A percentile compares a stretch with the other conserved stretches of the same genome.
These are phyloP conservation scores for Neurospora sp. DNA, from an alignment of 495 filamentous ascomycete genomes.

Conservation along the genomic window DNA sequence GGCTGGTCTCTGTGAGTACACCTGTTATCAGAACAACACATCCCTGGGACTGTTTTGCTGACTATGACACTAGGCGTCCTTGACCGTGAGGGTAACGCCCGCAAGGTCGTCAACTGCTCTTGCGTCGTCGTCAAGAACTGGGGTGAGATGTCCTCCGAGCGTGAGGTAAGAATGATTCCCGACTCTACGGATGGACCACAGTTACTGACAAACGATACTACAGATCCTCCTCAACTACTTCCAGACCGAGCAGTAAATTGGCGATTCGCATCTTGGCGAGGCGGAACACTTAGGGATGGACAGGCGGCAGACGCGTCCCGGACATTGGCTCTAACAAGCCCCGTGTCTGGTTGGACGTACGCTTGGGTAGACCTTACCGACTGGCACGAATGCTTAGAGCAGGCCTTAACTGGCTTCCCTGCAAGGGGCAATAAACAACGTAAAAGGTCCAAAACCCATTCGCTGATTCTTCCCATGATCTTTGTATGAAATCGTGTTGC, in stretches of 20 bases:
- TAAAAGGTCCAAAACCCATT: background rate
- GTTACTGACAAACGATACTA: background rate
- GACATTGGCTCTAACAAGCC: background rate
- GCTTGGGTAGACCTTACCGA: slow-evolving; percentile 21
- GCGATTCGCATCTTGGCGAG: background rate
- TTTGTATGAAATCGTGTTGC: slow-evolving; percentile 1
- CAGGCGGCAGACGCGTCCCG: background rate
- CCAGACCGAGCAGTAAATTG: slow-evolving; percentile 63
- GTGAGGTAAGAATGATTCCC: slow-evolving; percentile 19
- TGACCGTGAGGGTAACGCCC: slow-evolving; percentile 96
- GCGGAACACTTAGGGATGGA: background rate
- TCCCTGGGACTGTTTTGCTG: background rate
- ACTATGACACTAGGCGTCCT: slow-evolving; percentile 60
- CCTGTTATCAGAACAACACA: background rate
- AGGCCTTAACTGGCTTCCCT: slow-evolving; percentile 13
- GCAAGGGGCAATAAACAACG: slow-evolving; percentile 18
- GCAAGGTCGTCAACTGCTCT: slow-evolving; percentile 99
- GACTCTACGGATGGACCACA: background rate
- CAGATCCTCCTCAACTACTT: slow-evolving; percentile 99
- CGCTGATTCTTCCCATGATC: background rate
- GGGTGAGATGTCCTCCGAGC: slow-evolving; percentile 98
- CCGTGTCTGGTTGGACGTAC: slow-evolving; percentile 23
- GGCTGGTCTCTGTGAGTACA: slow-evolving; percentile 91
- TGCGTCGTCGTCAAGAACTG: slow-evolving; percentile 98
- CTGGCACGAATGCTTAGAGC: slow-evolving; percentile 24